Conservation (phyloP, 2,329 filamentous ascomycete genomes). For the Tolypocladium tropicale region DNA sequence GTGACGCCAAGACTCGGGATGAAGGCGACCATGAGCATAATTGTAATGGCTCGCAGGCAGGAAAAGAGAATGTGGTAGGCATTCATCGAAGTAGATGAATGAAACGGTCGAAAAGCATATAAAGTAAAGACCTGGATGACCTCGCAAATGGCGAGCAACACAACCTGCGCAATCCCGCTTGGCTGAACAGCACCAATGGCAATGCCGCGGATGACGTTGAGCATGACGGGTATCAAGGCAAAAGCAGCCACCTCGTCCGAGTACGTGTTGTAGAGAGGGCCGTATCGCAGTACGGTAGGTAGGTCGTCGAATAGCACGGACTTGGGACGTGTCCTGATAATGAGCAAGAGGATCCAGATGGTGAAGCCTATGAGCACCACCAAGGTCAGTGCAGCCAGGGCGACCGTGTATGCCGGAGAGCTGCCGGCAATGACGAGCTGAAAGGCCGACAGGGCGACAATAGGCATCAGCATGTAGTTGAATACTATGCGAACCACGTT, state of each 20-base stretch:
- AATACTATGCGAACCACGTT: constrained; percentile 78
- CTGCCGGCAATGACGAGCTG: constrained; percentile 68
- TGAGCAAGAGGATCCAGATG: constrained; percentile 69
- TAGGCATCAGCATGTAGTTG: constrained; percentile 84
- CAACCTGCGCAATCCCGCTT: constrained; percentile 85
- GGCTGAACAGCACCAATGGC: constrained; percentile 88
- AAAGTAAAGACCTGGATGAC: constrained; percentile 81
- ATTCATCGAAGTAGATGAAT: constrained; percentile 92
- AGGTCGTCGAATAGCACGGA: constrained; percentile 90
- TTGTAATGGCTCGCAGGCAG: constrained; percentile 61
- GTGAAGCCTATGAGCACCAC: constrained; percentile 63
- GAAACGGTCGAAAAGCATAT: constrained; percentile 83
- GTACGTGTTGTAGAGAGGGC: constrained; percentile 94
- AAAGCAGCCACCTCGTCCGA: constrained; percentile 88
- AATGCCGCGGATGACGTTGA: constrained; percentile 79
- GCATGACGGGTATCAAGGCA: constrained; percentile 72
- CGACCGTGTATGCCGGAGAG: constrained; percentile 63
- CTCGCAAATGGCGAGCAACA: constrained; percentile 87
- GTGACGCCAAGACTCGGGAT: constrained; percentile 71
- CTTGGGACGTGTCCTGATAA: constrained; percentile 70
- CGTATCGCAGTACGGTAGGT: constrained; percentile 79
- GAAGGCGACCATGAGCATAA: constrained; percentile 73
- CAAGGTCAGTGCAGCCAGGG: constrained; percentile 64
- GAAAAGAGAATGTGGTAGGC: constrained; percentile 85
- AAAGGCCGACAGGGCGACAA: constrained; percentile 80